Evolutionary conservation across 805 yeast species (phyloP), one percentile per base, ranked within the genome.

Genomic region (Teunomyces aglyptinius): DNA sequence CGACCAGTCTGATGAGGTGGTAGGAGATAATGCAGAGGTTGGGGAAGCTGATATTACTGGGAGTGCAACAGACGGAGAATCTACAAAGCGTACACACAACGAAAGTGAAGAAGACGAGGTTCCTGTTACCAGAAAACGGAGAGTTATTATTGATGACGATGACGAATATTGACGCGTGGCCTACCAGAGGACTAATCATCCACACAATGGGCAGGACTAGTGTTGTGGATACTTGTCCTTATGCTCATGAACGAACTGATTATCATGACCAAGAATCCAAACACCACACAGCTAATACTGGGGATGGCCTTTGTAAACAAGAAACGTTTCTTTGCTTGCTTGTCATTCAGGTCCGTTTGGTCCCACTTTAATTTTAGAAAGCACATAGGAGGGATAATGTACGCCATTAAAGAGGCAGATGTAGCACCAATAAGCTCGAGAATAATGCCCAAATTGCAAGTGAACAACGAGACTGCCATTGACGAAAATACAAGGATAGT

Each of bases 351-450:
- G 73, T 80, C 49, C 55, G 67, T 45, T 59, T 68, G 52, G 32
- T 62, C 65, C 71, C 69, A 47, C 0, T 89, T 78, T 56, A 91
- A 75, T 51, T 84, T 81, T 50, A 89, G 63, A 56, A 77, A 86
- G 56, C 97, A 91, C 61, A 85, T 62, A 3, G 97, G 96, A 0
- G 98, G 98, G 13, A 91, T 68, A 18, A 91, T 89, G 61, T 88
- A 91, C 0, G 98, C 97, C 85, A 92, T 84, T 32, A 87, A 71
- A 15, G 96, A 89, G 0, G 97, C 97, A 0, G 96, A 86, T 0
- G 96, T 86, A 0, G 97, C 91, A 1, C 98, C 98, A 27, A 89
- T 90, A 3, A 91, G 73, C 60, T 92, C 97, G 34, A 91, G 72
- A 24, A 92, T 84, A 10, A 94, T 86, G 1, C 98, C 98, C 46